These are phyloP conservation scores for Ceratonia siliqua DNA, from an alignment of 306 rosid genomes.

Conservation along the genomic window DNA sequence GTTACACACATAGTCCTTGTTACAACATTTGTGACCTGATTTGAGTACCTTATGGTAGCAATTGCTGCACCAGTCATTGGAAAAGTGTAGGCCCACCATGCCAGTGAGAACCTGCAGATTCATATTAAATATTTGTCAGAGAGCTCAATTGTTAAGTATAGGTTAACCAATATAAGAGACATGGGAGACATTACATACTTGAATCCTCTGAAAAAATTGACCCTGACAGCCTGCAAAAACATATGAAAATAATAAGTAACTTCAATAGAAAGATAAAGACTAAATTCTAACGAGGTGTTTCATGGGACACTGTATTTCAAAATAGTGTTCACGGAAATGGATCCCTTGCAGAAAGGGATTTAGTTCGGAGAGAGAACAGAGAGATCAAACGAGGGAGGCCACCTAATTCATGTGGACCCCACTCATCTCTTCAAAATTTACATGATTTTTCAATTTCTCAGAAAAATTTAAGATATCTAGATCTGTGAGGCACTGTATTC, in stretches of 20 bases:
- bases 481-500: no score
- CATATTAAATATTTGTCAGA: slow-evolving; percentile 31
- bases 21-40: slow-evolving; percentile 52
- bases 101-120: slow-evolving; percentile 68
- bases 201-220: slow-evolving; percentile 74
- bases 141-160: neutral
- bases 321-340: no score
- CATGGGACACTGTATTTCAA: no score
- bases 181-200: slow-evolving; percentile 44
- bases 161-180: neutral
- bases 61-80: slow-evolving; percentile 99
- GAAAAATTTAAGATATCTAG: no score
- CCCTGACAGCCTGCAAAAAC: slow-evolving; percentile 64
- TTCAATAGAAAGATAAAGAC: no score
- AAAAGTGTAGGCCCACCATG: slow-evolving; percentile 99
- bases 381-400: no score
- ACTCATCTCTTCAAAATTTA: no score
- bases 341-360: no score
- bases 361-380: no score
- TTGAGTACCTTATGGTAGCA: slow-evolving; percentile 84
- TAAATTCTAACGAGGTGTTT: no score
- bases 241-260: slow-evolving; percentile 16
- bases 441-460: no score
- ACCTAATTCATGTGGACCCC: no score
- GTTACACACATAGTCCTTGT: slow-evolving; percentile 58